Base-by-base conservation (phyloP, 1,284 basidiomycete species). In the Microbotryomycetes sp. region DNA sequence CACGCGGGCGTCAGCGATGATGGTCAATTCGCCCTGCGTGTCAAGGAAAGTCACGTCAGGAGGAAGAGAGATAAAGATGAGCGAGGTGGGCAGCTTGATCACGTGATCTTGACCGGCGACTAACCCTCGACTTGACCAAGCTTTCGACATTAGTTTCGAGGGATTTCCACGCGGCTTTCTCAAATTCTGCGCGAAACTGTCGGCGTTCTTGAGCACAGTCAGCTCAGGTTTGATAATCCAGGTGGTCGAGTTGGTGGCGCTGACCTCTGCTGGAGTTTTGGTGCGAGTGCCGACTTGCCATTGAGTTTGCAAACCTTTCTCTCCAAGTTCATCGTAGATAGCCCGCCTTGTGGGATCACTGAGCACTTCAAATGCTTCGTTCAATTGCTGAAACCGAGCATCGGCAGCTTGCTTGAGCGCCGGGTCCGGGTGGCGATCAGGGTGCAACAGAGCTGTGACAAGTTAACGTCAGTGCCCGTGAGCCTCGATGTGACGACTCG, bases 291-390 rank as follows among this genome's bases (percentile, higher is more conserved):
- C 77, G 6, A 81, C 71, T 59, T 79, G 75, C 79, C 78, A 81
- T 12, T 70, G 73, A 2, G 79, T 77, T 56, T 77, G 75, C 47
- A 82, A 67, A 0, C 84, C 86, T 60, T 82, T 78, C 65, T 82
- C 72, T 80, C 88, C 88, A 75, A 89, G 79, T 36, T 81, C 78
- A 74, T 91, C 88, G 73, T 91, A 91, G 14, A 89, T 83, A 60
- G 83, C 81, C 80, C 88, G 81, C 71, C 83, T 79, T 71, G 88
- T 84, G 22, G 84, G 82, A 71, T 91, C 86, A 36, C 84, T 86
- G 36, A 91, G 76, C 36, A 89, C 71, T 61, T 77, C 76, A 49
- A 59, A 69, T 5, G 67, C 86, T 66, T 85, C 85, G 67, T 89
- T 87, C 19, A 91, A 80, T 71, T 86, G 82, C 28, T 87, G 79